Evolutionary conservation across 208 protist species (phyloP), one percentile per base, ranked within the genome.

Genomic region (Acanthamoeba culbertsoni): DNA sequence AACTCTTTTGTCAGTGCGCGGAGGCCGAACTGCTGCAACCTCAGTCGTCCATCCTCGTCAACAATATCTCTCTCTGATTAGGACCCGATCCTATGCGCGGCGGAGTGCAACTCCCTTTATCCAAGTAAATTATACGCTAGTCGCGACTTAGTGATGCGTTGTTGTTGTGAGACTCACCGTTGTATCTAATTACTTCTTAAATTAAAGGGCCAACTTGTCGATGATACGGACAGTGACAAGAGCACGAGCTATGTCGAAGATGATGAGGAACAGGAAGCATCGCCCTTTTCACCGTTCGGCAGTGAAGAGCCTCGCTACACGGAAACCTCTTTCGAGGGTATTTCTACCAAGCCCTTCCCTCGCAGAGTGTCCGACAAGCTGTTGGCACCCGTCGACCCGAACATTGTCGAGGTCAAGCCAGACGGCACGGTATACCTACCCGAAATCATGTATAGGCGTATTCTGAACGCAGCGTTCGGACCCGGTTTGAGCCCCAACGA

Each of bases 391-490:
- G 35, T 96, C 10, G 59, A 94, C 43, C 65, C 62, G n/a, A n/a
- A 77, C 10, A 53, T 93, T 18, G 91, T 96, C 55, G 94, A 96
- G 42, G 94, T 96, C 68, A 95, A 95, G 82, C 94, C 94, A 26
- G 94, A 95, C 88, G 94, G 94, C 68, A 62, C 95, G 3, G 57
- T 96, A 40, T 96, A 96, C 46, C 75, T 96, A 18, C 94, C 94
- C 53, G 93, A 95, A 65, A 95, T 96, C 79, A 92, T 94, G 31
- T 96, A 96, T 51, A 73, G 94, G 33, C 42, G 94, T 42, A 94
- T 95, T 8, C 90, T 96, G 23, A 96, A 96, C 51, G 23, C 40
- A 12, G 93, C 94, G 10, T 95, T 96, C 45, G 94, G 94, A 31
- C 93, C 93, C 28, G 93, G 93, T 73, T 65, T 88, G 23, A 23